Percentiles rank a stretch among this genome's conserved stretches.
Evolutionary conservation across 2,329 filamentous ascomycete species (phyloP).

Genomic region (Rhexocercosporidium sp.): DNA sequence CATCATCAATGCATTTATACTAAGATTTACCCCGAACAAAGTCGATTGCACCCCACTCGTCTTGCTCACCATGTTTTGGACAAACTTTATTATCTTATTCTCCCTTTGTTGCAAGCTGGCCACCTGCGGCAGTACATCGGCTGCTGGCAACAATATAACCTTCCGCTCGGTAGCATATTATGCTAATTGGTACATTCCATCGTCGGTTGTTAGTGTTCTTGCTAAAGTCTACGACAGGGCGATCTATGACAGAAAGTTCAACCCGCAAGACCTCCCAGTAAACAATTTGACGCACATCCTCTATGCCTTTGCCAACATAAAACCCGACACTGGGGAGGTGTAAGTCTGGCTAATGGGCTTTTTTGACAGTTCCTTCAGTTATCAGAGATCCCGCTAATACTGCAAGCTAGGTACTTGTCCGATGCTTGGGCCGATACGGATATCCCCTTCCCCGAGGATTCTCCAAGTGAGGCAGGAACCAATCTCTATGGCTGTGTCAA

Average conservation of each 20-base stretch:
- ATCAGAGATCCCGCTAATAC: neutral
- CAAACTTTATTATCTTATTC: neutral
- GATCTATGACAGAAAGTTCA: conserved; percentile 3
- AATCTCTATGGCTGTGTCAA: neutral
- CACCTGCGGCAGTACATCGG: neutral
- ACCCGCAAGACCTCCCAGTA: conserved; percentile 1
- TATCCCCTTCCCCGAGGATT: neutral
- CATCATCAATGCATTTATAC: conserved; percentile 1
- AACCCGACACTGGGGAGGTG: neutral
- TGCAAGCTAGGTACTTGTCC: conserved; percentile 1
- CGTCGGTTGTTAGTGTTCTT: neutral
- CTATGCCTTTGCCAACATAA: conserved; percentile 4
- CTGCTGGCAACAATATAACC: neutral
- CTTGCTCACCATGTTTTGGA: neutral
- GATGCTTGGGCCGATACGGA: neutral
- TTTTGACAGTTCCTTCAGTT: neutral
- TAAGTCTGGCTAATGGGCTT: conserved; percentile 2
- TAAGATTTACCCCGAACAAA: neutral
- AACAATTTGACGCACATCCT: neutral
- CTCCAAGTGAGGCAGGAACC: neutral
- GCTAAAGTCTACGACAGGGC: neutral
- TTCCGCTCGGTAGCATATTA: neutral
- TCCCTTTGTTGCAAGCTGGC: neutral
- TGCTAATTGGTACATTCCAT: neutral
- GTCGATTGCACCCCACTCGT: neutral